Evolutionary conservation across 108 stramenopile genomes (phyloP).

Genomic region (Fistulifera solaris): DNA sequence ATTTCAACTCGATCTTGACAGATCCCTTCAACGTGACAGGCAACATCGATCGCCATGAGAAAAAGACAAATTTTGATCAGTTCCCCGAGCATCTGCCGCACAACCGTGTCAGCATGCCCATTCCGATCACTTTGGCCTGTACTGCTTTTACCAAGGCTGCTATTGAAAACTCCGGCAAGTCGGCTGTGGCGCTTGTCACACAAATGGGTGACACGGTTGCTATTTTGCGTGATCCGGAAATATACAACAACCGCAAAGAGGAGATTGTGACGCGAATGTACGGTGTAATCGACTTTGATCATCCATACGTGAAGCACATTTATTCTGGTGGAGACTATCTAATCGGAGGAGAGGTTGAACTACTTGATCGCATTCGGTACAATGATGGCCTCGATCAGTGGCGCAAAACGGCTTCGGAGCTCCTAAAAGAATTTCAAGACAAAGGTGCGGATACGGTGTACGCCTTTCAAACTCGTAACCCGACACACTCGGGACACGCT

Average conservation of each 20-base stretch:
- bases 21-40: conserved; percentile 95
- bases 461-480: conserved; percentile 97
- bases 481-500: conserved; percentile 98
- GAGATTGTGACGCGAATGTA: conserved; percentile 94
- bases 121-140: conserved; percentile 90
- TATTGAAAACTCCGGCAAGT: conserved; percentile 63
- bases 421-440: conserved; percentile 85
- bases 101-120: conserved; percentile 83
- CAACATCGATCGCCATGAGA: conserved; percentile 61
- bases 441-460: conserved; percentile 97
- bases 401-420: conserved; percentile 88
- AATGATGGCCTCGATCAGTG: conserved; percentile 97
- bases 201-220: conserved; percentile 93
- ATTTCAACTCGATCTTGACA: conserved; percentile 93
- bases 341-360: conserved; percentile 93
- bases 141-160: conserved; percentile 81
- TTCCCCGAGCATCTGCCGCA: conserved; percentile 61
- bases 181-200: conserved; percentile 85
- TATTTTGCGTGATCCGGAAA: conserved; percentile 88
- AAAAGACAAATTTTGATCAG: conserved; percentile 70
- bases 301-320: conserved; percentile 94
- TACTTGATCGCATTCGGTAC: conserved; percentile 92
- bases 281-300: conserved; percentile 93
- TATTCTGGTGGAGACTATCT: conserved; percentile 91
- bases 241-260: conserved; percentile 96